phyloP scores from a whole-genome alignment of 306 rosid genomes.

The Quercus alba region DNA sequence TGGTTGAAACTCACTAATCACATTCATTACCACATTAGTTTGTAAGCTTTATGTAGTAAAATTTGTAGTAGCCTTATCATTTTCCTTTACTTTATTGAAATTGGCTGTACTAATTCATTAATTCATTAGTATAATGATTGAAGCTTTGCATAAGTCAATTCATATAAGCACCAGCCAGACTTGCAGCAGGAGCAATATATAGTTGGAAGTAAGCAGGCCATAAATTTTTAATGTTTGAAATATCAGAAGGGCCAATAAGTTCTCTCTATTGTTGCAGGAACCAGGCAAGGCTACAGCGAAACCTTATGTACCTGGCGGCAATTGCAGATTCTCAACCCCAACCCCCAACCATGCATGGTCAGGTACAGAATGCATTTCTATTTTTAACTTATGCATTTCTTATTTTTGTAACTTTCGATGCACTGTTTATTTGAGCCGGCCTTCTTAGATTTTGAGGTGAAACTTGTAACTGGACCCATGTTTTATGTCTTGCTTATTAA shows the following conservation, averaged over 20 bases:
- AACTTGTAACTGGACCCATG: not conserved
- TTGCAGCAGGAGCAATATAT: not conserved
- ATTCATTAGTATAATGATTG: not conserved
- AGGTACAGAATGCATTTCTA: slow-evolving; percentile 45
- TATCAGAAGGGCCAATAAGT: not conserved
- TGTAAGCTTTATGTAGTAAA: too few relatives aligned
- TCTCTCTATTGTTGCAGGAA: slow-evolving; percentile 46
- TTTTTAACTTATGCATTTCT: not conserved
- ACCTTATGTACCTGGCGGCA: slow-evolving; percentile 98
- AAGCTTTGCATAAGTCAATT: not conserved
- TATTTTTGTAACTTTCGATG: not conserved
- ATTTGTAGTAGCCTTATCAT: too few relatives aligned
- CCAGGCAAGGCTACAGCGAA: slow-evolving; percentile 95
- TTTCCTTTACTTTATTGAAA: not conserved
- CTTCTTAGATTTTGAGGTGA: not conserved
- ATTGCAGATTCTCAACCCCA: slow-evolving; percentile 99
- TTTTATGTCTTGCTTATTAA: not conserved
- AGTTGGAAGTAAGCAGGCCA: not conserved
- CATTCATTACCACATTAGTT: too few relatives aligned
- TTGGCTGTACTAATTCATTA: not conserved
- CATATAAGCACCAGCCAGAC: not conserved
- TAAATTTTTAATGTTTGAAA: not conserved
- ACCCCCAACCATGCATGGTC: slow-evolving; percentile 77
- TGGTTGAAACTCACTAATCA: too few relatives aligned
- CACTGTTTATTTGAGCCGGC: not conserved